Percentiles rank a stretch among this genome's conserved stretches.
Conservation (phyloP, 768 basidiomycete species). For the Mycena albidolilacea region DNA sequence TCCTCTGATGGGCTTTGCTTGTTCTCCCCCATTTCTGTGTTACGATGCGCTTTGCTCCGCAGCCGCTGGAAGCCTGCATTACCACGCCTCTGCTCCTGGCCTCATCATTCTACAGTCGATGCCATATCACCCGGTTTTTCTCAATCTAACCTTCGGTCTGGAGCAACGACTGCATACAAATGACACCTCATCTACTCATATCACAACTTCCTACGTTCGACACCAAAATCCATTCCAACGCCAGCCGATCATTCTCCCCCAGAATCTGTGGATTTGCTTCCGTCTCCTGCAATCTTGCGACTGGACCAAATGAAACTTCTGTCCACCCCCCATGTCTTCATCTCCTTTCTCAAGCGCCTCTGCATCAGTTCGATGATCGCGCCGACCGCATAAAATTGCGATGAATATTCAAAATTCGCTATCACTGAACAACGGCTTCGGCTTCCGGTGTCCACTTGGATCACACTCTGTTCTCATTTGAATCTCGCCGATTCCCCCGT, state of each 20-base stretch:
- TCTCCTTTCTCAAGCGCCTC: conserved; percentile 13
- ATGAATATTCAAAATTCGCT: conserved; percentile 10
- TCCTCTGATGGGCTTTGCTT: too few relatives aligned
- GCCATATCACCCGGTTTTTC: conserved; percentile 9
- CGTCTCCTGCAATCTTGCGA: too few relatives aligned
- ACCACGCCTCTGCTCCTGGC: conserved; percentile 2
- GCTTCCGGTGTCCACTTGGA: conserved; percentile 10
- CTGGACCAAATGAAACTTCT: background rate
- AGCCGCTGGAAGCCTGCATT: background rate
- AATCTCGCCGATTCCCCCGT: conserved; percentile 12
- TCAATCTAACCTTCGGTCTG: background rate
- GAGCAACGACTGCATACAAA: conserved; percentile 1
- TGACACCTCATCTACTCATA: conserved; percentile 11
- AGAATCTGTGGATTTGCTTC: too few relatives aligned
- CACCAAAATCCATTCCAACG: conserved; percentile 14
- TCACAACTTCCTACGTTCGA: background rate
- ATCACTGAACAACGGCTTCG: conserved; percentile 9
- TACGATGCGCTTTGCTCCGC: conserved; percentile 9
- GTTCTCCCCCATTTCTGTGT: background rate
- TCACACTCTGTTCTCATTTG: conserved; percentile 8
- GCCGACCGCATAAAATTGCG: conserved; percentile 6
- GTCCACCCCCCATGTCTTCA: conserved; percentile 6
- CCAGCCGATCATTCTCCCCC: conserved; percentile 8
- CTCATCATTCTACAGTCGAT: conserved; percentile 12
- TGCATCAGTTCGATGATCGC: conserved; percentile 11